These are phyloP conservation scores for Pseudocercospora musae DNA, from an alignment of 2,329 filamentous ascomycete genomes.

Conservation along the genomic window DNA sequence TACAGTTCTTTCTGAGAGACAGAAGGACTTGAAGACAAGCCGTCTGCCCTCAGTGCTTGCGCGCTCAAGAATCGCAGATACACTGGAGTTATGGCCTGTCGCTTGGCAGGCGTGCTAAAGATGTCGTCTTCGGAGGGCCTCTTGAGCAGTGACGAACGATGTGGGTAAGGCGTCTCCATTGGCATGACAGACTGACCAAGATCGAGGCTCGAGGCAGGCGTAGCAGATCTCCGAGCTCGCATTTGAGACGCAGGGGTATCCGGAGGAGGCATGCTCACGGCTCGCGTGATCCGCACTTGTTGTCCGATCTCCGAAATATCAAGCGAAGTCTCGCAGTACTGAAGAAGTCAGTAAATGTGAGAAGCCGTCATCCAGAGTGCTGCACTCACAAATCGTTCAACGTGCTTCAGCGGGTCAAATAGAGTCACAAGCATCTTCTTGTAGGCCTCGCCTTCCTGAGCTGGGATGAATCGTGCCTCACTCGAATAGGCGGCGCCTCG, in stretches of 20 bases:
- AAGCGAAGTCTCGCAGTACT: constrained; percentile 8
- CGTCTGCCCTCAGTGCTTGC: constrained; percentile 25
- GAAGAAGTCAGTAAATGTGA: not conserved
- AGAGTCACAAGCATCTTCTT: constrained; percentile 26
- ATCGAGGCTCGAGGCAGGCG: constrained; percentile 20
- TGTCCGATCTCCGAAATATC: constrained; percentile 1
- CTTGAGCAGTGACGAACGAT: constrained; percentile 3
- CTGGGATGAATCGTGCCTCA: constrained; percentile 24
- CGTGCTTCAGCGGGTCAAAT: constrained; percentile 29
- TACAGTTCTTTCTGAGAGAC: not conserved
- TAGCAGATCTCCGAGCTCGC: constrained; percentile 9
- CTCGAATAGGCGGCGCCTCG: constrained; percentile 16
- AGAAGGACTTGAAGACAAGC: constrained; percentile 24
- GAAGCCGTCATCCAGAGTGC: not conserved
- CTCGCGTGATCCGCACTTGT: constrained; percentile 13
- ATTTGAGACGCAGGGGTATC: constrained; percentile 21
- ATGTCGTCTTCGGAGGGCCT: constrained; percentile 9
- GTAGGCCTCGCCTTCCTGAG: constrained; percentile 17
- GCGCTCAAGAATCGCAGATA: constrained; percentile 20
- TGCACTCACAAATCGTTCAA: constrained; percentile 24
- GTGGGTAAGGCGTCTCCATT: constrained; percentile 15
- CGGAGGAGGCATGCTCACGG: constrained; percentile 24
- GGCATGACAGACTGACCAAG: constrained; percentile 17
- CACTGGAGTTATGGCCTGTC: constrained; percentile 11
- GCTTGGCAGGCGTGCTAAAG: constrained; percentile 12